phyloP scores from a whole-genome alignment of 495 filamentous ascomycete genomes.

The Clohesyomyces aquaticus region DNA sequence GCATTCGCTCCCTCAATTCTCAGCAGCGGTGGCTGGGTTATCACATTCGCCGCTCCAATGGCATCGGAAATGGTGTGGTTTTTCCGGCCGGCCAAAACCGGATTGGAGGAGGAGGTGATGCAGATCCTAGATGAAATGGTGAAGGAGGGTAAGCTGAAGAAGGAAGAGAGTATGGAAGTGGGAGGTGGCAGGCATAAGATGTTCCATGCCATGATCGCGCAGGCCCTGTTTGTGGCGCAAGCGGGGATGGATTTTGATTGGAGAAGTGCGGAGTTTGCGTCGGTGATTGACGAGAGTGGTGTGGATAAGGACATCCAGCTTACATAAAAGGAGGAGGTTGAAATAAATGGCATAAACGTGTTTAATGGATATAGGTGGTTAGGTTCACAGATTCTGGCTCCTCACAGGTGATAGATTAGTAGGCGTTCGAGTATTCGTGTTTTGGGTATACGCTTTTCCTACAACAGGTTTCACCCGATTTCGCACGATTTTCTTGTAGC shows the following conservation, averaged over 20 bases:
- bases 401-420: no score
- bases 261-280: not conserved
- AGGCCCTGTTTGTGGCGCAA: not conserved
- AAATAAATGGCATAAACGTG: not conserved
- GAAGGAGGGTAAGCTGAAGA: not conserved
- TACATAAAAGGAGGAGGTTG: not conserved
- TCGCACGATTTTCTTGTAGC: no score
- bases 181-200: not conserved
- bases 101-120: not conserved
- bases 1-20: not conserved
- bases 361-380: not conserved
- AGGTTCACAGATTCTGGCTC: not conserved
- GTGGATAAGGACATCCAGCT: not conserved
- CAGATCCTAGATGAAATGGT: not conserved
- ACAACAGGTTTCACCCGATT: no score
- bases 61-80: slow-evolving; percentile 6
- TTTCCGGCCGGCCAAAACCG: not conserved
- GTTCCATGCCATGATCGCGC: not conserved
- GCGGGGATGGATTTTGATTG: not conserved
- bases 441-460: no score
- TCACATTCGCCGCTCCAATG: not conserved
- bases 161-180: not conserved
- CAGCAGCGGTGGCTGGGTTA: not conserved
- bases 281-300: not conserved
- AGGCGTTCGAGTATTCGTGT: no score